phyloP scores from a whole-genome alignment of 768 basidiomycete genomes.

The Leucogyrophana mollusca region DNA sequence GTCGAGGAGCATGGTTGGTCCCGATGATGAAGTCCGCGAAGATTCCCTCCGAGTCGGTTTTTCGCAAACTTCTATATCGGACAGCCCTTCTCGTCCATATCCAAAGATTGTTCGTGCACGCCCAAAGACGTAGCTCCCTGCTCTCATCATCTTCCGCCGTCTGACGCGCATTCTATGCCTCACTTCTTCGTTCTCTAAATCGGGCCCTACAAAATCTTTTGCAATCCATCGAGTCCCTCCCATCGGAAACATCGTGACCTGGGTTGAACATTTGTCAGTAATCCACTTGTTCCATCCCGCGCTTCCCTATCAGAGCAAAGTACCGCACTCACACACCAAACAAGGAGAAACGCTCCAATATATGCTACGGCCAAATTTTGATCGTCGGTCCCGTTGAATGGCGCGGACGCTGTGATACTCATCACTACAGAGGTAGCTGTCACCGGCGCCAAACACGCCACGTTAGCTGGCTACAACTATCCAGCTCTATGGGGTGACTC shows the following conservation, averaged over 20 bases:
- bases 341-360: constrained; percentile 57
- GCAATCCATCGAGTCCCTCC: constrained; percentile 55
- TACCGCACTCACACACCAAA: constrained; percentile 50
- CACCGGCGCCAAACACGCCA: too few species aligned
- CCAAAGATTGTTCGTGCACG: too few species aligned
- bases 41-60: too few species aligned
- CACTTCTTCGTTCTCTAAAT: constrained; percentile 57
- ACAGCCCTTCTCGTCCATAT: too few species aligned
- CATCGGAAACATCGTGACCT: constrained; percentile 66
- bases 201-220: constrained; percentile 66
- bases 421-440: constrained; percentile 65
- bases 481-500: constrained; percentile 19
- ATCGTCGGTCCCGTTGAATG: constrained; percentile 59
- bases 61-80: too few species aligned
- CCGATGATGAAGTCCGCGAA: too few species aligned
- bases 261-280: too few species aligned
- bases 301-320: too few species aligned
- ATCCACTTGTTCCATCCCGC: too few species aligned
- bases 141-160: constrained; percentile 22
- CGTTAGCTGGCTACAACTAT: not conserved
- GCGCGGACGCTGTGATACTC: constrained; percentile 57
- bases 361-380: constrained; percentile 66
- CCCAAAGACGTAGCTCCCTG: too few species aligned
- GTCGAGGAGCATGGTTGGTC: too few species aligned
- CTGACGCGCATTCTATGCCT: constrained; percentile 41